Evolutionary conservation across 148 eudicot genomes (phyloP), one percentile per base, ranked within the genome.

Genomic region (Persicaria tinctoria): DNA sequence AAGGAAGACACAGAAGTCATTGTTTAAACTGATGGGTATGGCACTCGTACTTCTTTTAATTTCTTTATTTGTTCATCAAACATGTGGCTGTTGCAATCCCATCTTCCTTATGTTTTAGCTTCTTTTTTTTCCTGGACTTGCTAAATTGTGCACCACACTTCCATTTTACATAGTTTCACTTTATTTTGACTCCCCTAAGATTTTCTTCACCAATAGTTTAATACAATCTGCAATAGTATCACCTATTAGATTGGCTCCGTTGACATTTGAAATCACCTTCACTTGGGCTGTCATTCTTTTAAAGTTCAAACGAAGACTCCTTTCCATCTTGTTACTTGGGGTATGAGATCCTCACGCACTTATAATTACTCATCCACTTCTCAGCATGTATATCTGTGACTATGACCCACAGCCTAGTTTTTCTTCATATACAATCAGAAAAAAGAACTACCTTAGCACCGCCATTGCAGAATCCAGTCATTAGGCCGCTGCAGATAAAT

Each of bases 1-100:
- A 75, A 86, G 80, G 71, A 87, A 88, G 74, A 92, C 98, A 41
- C 96, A 92, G 59, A 95, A 95, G 86, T 97, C 98, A 14, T 72
- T 95, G 74, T 80, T 83, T 80, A 86, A 86, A 79, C 87, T 95
- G 14, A 86, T 89, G 90, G 93, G 96, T 95, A 87, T 55, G 85
- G 72, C 45, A 18, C 49, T 56, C 69, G 72, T 6, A 47, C 63
- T 59, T 20, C 51, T 27, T 70, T 51, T 23, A 49, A 17, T 6
- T 46, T 70, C 46, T 46, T 47, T 1, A 10, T 17, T 46, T 49
- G 27, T 60, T 70, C n/a, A 49, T 70, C 54, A 14, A 70, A 70
- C 54, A 70, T 70, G 73, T 47, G 38, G 46, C 53, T 17, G 51
- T 51, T 70, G 38, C 53, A 70, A 16, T 47, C 53, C 46, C 62